phyloP scores from a whole-genome alignment of 1,284 basidiomycete species.

The Tylopilus sp. region DNA sequence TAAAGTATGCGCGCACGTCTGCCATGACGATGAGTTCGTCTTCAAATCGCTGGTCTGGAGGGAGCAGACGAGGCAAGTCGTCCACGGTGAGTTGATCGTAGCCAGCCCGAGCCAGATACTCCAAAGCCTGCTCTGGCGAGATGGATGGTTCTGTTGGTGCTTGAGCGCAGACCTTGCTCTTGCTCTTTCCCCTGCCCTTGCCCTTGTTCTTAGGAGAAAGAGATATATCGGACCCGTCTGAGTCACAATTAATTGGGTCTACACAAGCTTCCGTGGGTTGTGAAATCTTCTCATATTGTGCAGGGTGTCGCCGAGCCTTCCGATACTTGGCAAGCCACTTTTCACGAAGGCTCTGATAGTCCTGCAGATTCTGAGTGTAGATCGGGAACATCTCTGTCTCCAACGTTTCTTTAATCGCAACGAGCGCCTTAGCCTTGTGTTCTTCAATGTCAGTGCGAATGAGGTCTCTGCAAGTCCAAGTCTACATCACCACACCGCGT shows the following conservation, averaged over 20 bases:
- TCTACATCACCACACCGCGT: not conserved
- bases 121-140: constrained; percentile 27
- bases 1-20: constrained; percentile 63
- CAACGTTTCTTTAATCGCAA: constrained; percentile 35
- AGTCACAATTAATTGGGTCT: no score
- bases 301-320: constrained; percentile 15
- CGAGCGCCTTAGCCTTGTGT: constrained; percentile 19
- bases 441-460: constrained; percentile 36
- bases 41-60: constrained; percentile 34
- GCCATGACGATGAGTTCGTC: constrained; percentile 62
- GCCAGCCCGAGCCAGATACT: constrained; percentile 31
- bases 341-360: constrained; percentile 35
- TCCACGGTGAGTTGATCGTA: constrained; percentile 27
- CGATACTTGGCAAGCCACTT: constrained; percentile 34
- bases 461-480: constrained; percentile 26
- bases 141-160: not conserved
- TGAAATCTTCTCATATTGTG: not conserved
- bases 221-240: no score
- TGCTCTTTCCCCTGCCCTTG: no score
- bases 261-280: no score
- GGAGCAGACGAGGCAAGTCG: constrained; percentile 34
- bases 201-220: no score
- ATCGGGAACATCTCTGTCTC: constrained; percentile 39
- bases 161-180: no score
- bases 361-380: constrained; percentile 47